Evolutionary conservation across 805 yeast species (phyloP), one percentile per base, ranked within the genome.

Genomic region (Cyberlindnera euphorbiae): DNA sequence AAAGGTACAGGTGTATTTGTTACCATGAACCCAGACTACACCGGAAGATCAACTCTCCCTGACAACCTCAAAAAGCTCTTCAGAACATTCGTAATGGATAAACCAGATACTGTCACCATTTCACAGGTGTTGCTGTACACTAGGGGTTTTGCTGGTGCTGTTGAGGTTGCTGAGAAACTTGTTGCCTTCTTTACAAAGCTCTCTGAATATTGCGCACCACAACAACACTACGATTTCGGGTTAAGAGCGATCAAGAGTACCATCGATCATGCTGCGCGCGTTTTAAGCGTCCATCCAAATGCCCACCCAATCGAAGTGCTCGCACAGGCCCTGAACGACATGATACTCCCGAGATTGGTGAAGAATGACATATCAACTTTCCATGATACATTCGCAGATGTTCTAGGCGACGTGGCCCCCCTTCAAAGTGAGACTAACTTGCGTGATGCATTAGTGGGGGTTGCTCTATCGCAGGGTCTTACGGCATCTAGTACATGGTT

Each of bases 1-100:
- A 53, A 59, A 3, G 69, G 71, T 18, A 69, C 84, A 0, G 95
- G 94, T 1, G 63, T 90, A 0, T 89, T 89, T 55, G 77, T 90
- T 2, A 90, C 97, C 0, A 82, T 88, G 83, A 90, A 90, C 52
- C 97, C 96, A 1, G 80, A 72, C 1, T 90, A 90, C 52, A 76
- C 77, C 10, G 97, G 97, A 0, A 74, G 97, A 55, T 73, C 85
- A 4, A 69, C 69, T 17, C 61, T 90, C 10, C 97, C 97, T 0
- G 95, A 89, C 38, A 90, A 89, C 52, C 63, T 90, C 59, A 82
- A 82, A 53, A 82, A 77, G 50, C 69, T 81, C 23, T 90, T 89
- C 59, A 64, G 95, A 38, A 75, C 80, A 10, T 79, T 86, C 49
- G 73, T 88, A 0, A 78, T 90, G 78, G 68, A 70, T 4, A 62